Evolutionary conservation across 2,329 filamentous ascomycete genomes (phyloP).

Genomic region (Thermoascus crustaceus): DNA sequence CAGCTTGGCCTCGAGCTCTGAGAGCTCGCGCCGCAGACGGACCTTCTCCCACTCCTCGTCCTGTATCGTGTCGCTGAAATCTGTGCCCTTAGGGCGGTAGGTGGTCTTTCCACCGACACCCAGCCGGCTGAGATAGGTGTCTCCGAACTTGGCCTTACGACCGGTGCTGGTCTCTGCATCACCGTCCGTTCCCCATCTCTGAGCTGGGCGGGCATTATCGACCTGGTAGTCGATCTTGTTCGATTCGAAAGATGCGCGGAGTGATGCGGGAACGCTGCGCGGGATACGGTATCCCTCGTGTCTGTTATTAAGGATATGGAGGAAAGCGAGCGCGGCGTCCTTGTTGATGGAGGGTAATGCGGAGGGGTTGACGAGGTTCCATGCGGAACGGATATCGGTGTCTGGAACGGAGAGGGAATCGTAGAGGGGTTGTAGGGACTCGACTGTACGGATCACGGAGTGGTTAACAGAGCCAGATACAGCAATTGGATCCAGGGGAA

Average conservation of each 20-base stretch:
- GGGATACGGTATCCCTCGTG: slow-evolving; percentile 95
- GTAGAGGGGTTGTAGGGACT: slow-evolving; percentile 74
- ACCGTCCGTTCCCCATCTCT: slow-evolving; percentile 69
- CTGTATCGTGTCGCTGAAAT: slow-evolving; percentile 76
- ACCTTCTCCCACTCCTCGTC: slow-evolving; percentile 97
- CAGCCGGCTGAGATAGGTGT: slow-evolving; percentile 87
- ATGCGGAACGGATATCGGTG: slow-evolving; percentile 78
- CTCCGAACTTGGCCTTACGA: slow-evolving; percentile 93
- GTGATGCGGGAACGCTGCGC: slow-evolving; percentile 79
- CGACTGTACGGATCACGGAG: too few species aligned
- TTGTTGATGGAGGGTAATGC: slow-evolving; percentile 78
- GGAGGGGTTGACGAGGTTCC: slow-evolving; percentile 95
- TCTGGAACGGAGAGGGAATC: slow-evolving; percentile 58
- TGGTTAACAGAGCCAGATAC: too few species aligned
- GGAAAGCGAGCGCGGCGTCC: slow-evolving; percentile 85
- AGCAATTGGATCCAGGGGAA: neutral
- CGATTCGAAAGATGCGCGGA: slow-evolving; percentile 85
- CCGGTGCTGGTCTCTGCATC: slow-evolving; percentile 77
- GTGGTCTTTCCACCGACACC: slow-evolving; percentile 67
- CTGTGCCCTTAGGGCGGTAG: slow-evolving; percentile 76
- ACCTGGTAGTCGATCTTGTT: slow-evolving; percentile 96
- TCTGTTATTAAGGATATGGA: slow-evolving; percentile 92
- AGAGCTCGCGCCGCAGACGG: slow-evolving; percentile 81
- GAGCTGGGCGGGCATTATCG: slow-evolving; percentile 62
- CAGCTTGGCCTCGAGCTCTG: slow-evolving; percentile 82